Percentiles rank a stretch among this genome's conserved stretches.
phyloP scores from a whole-genome alignment of 331 rosid species.

The Malus hybrid region DNA sequence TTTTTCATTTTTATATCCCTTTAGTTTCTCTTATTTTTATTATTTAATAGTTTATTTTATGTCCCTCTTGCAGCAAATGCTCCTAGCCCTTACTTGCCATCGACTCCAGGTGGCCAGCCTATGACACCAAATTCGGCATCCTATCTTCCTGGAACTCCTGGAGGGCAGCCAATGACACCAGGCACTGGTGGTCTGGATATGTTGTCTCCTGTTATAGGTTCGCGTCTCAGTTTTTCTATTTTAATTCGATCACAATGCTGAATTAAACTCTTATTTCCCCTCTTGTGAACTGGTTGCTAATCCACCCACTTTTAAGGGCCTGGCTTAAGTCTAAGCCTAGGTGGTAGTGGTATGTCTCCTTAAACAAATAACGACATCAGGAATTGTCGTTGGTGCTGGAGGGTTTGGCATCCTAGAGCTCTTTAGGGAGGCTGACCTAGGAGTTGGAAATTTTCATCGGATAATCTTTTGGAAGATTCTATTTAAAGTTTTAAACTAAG shows the following conservation, averaged over 20 bases:
- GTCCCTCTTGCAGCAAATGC: slow-evolving; percentile 67
- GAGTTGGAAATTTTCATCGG: too few species aligned
- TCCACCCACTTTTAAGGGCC: background rate
- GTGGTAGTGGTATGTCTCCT: background rate
- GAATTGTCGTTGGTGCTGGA: background rate
- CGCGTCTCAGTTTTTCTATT: background rate
- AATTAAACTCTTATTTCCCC: background rate
- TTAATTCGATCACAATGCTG: background rate
- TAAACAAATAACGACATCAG: background rate
- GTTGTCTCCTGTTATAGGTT: slow-evolving; percentile 95
- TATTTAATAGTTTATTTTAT: background rate
- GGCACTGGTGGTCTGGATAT: slow-evolving; percentile 94
- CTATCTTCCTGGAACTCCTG: slow-evolving; percentile 99
- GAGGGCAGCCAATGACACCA: slow-evolving; percentile 99
- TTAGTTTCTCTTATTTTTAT: slow-evolving; percentile 1
- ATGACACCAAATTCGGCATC: slow-evolving; percentile 96
- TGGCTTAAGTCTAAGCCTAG: background rate
- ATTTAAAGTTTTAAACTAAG: too few species aligned
- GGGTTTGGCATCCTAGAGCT: too few species aligned
- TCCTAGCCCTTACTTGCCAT: slow-evolving; percentile 99
- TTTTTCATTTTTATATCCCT: background rate
- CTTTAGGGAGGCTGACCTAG: too few species aligned
- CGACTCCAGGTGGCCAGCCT: slow-evolving; percentile 99
- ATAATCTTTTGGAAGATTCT: too few species aligned
- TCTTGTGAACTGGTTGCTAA: background rate